These are phyloP conservation scores for Aspergillus nanangensis DNA, from an alignment of 495 filamentous ascomycete genomes.

Conservation along the genomic window DNA sequence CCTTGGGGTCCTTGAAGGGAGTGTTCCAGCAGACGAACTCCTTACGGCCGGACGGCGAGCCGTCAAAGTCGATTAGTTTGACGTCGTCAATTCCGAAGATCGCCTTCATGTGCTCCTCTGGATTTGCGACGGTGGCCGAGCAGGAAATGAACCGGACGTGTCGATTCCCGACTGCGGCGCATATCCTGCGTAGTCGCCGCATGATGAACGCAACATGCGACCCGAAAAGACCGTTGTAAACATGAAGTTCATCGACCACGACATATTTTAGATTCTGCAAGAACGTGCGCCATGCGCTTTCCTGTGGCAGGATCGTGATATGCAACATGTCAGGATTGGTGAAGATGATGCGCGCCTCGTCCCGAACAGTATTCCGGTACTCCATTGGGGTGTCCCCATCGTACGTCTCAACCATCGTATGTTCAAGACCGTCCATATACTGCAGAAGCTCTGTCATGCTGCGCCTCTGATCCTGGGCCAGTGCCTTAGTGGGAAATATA, in stretches of 20 bases:
- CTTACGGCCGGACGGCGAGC: conserved; percentile 88
- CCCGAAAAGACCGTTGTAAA: conserved; percentile 94
- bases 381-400: conserved; percentile 90
- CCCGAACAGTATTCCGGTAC: conserved; percentile 72
- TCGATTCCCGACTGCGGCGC: conserved; percentile 85
- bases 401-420: conserved; percentile 82
- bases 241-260: conserved; percentile 86
- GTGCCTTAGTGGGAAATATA: conserved; percentile 96
- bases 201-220: conserved; percentile 94
- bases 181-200: conserved; percentile 83
- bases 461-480: conserved; percentile 91
- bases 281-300: conserved; percentile 84
- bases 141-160: conserved; percentile 93
- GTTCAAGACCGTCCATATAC: conserved; percentile 73
- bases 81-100: conserved; percentile 88
- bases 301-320: conserved; percentile 87
- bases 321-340: conserved; percentile 99
- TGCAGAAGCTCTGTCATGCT: conserved; percentile 80
- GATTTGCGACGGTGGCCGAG: conserved; percentile 95
- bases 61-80: conserved; percentile 80
- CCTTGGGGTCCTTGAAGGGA: conserved; percentile 84
- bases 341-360: conserved; percentile 90
- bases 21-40: conserved; percentile 99
- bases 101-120: conserved; percentile 83
- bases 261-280: conserved; percentile 87